Conservation (phyloP, 139 green algal genomes). For the Tetraselmis chui region DNA sequence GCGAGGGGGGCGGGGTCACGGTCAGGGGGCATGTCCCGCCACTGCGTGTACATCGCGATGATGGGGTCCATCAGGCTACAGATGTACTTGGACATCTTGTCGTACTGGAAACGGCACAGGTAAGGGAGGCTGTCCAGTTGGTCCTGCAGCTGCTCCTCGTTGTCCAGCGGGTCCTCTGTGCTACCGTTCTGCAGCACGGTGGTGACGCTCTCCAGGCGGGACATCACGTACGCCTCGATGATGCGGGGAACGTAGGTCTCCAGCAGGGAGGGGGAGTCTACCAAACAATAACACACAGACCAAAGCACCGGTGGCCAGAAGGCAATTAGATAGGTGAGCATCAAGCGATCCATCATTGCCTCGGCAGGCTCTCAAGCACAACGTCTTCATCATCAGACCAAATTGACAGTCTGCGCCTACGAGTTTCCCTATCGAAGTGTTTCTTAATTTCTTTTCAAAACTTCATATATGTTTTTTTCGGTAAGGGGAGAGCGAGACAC, state of each 20-base stretch:
- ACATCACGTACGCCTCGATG: conserved; percentile 83
- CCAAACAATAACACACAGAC: background rate
- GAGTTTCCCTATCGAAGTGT: no score
- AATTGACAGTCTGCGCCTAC: no score
- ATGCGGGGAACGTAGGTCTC: conserved; percentile 91
- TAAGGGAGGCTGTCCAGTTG: conserved; percentile 91
- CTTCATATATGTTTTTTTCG: no score
- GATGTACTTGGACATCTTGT: conserved; percentile 65
- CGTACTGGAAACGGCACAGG: conserved; percentile 91
- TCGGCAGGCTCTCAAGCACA: no score
- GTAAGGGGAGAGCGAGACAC: no score
- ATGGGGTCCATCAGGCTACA: conserved; percentile 66
- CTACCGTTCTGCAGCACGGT: conserved; percentile 47
- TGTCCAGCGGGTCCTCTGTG: conserved; percentile 86
- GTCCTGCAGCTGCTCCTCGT: conserved; percentile 85
- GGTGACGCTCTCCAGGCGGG: conserved; percentile 69
- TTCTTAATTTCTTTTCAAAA: no score
- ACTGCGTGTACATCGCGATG: conserved; percentile 50
- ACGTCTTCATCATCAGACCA: no score
- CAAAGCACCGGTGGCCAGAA: background rate
- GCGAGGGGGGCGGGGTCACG: background rate
- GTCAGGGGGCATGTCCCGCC: background rate
- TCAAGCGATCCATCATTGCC: background rate
- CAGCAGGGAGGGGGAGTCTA: conserved; percentile 77
- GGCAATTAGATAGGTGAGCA: no score